Evolutionary conservation across 305 asterid genomes (phyloP).

Genomic region (Fraxinus xanthoxyloides): DNA sequence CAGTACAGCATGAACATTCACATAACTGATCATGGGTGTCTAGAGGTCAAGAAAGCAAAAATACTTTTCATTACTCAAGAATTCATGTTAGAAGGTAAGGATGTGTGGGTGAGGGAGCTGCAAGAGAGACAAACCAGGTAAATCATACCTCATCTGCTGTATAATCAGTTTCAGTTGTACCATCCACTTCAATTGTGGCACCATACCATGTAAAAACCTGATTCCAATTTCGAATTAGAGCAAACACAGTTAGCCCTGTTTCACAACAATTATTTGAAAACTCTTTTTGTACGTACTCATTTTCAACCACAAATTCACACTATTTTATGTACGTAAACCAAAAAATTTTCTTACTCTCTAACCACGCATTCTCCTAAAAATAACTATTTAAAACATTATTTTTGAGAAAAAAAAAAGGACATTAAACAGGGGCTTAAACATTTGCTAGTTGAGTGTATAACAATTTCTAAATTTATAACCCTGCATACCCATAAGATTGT

Average conservation of each 20-base stretch:
- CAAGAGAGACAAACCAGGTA: neutral
- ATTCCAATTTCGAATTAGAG: constrained; percentile 27
- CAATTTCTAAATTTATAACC: neutral
- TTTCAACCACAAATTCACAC: neutral
- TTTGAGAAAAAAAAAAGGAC: neutral
- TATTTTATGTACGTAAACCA: no score
- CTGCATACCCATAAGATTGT: neutral
- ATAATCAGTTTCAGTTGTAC: constrained; percentile 86
- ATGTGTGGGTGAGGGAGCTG: neutral
- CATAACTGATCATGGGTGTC: constrained; percentile 97
- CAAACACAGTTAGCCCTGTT: neutral
- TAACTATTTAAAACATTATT: neutral
- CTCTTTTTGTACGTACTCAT: no score
- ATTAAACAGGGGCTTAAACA: neutral
- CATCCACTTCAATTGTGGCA: constrained; percentile 88
- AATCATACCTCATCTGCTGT: constrained; percentile 83
- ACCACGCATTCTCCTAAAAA: neutral
- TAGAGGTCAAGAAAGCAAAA: constrained; percentile 26
- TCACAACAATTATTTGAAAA: neutral
- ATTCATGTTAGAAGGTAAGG: neutral
- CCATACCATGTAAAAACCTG: constrained; percentile 97
- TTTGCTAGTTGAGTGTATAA: neutral
- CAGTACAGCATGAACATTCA: constrained; percentile 88
- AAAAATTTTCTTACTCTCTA: no score
- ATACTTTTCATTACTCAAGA: constrained; percentile 6